phyloP scores from a whole-genome alignment of 495 filamentous ascomycete species.

The Polyplosphaeria fusca region DNA sequence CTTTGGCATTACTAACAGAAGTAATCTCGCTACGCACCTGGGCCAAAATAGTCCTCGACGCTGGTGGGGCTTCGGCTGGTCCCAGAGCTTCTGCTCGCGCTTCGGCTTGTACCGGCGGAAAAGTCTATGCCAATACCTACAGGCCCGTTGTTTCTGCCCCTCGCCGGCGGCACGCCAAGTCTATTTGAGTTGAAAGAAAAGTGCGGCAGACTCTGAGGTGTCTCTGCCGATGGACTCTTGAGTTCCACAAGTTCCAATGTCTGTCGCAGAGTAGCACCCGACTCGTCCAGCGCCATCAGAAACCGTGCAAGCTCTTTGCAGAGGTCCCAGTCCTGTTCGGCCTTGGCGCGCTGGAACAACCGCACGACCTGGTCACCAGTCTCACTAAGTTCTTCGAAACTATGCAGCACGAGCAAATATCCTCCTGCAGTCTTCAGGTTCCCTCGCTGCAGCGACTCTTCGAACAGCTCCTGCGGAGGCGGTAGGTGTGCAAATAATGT shows the following conservation, averaged over 20 bases:
- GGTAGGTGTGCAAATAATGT: slow-evolving; percentile 89
- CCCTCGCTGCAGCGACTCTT: slow-evolving; percentile 77
- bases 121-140: slow-evolving; percentile 16
- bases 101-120: not conserved
- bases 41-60: slow-evolving; percentile 18
- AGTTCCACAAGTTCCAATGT: slow-evolving; percentile 71
- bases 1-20: too few relatives aligned
- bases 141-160: slow-evolving; percentile 4
- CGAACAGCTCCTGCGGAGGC: slow-evolving; percentile 84
- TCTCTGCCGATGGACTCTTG: slow-evolving; percentile 45
- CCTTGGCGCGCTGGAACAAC: slow-evolving; percentile 75
- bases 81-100: slow-evolving; percentile 1
- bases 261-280: slow-evolving; percentile 73
- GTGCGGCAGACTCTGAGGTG: slow-evolving; percentile 2
- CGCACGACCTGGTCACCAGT: slow-evolving; percentile 72
- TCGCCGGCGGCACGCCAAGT: slow-evolving; percentile 12
- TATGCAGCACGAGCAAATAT: slow-evolving; percentile 93
- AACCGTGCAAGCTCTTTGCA: slow-evolving; percentile 94
- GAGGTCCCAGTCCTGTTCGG: slow-evolving; percentile 89
- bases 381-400: slow-evolving; percentile 78
- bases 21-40: too few relatives aligned
- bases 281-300: slow-evolving; percentile 84
- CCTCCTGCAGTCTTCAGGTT: slow-evolving; percentile 94
- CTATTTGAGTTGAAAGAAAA: slow-evolving; percentile 16
- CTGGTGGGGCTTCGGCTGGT: slow-evolving; percentile 26